These are phyloP conservation scores for Abortiporus biennis DNA, from an alignment of 1,284 basidiomycete genomes.

Conservation along the genomic window DNA sequence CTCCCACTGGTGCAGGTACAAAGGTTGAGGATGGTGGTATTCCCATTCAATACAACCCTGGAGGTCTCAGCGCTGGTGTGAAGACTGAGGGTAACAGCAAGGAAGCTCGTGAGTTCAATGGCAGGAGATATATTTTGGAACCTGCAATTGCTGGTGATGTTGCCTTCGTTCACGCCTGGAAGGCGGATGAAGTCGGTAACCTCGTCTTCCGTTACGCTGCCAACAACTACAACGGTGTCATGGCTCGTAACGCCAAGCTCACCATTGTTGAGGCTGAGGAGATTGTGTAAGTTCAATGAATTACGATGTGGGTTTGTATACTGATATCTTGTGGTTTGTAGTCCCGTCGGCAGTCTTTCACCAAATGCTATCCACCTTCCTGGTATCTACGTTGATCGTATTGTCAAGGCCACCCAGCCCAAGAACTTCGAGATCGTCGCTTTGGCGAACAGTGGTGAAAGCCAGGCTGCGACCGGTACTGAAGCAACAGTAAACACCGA, in stretches of 20 bases:
- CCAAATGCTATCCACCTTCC: conserved; percentile 85
- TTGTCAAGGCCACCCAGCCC: conserved; percentile 70
- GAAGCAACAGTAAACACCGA: conserved; percentile 2
- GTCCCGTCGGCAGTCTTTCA: conserved; percentile 71
- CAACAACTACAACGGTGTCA: conserved; percentile 83
- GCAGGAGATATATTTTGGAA: conserved; percentile 83
- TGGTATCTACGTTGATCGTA: conserved; percentile 83
- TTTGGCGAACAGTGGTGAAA: conserved; percentile 36
- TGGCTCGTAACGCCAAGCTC: conserved; percentile 85
- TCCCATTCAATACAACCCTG: conserved; percentile 68
- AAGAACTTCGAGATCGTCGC: conserved; percentile 79
- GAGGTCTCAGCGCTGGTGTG: conserved; percentile 57
- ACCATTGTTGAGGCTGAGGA: conserved; percentile 94
- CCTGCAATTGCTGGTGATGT: conserved; percentile 82
- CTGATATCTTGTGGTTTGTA: conserved; percentile 6
- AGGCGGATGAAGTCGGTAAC: conserved; percentile 87
- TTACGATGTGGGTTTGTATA: neutral
- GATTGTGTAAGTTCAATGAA: conserved; percentile 53
- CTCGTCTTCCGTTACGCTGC: conserved; percentile 85
- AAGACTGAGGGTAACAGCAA: conserved; percentile 71
- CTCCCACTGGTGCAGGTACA: conserved; percentile 84
- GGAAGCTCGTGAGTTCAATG: conserved; percentile 75
- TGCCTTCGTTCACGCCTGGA: conserved; percentile 91
- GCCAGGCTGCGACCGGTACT: conserved; percentile 11
- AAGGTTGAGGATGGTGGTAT: conserved; percentile 77